phyloP scores from a whole-genome alignment of 108 stramenopile species.

The Cylindrotheca closterium region DNA sequence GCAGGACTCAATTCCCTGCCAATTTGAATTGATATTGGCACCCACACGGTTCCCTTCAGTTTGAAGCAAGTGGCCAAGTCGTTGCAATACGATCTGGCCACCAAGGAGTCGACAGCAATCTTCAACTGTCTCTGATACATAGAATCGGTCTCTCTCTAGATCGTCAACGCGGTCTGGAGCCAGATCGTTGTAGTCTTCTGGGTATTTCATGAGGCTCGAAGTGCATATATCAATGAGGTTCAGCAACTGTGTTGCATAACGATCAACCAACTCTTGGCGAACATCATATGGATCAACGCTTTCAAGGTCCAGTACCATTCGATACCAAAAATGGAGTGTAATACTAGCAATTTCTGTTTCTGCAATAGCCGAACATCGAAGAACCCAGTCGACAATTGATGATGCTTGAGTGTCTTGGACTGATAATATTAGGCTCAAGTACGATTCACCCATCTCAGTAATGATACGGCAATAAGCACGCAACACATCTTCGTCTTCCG shows the following conservation, averaged over 20 bases:
- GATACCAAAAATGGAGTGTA: slow-evolving; percentile 92
- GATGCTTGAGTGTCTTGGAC: slow-evolving; percentile 14
- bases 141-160: slow-evolving; percentile 67
- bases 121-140: slow-evolving; percentile 82
- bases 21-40: slow-evolving; percentile 32
- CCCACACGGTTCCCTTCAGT: slow-evolving; percentile 43
- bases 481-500: slow-evolving; percentile 83
- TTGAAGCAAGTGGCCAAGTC: slow-evolving; percentile 48
- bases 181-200: slow-evolving; percentile 55
- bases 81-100: slow-evolving; percentile 61
- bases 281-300: slow-evolving; percentile 73
- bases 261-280: slow-evolving; percentile 76
- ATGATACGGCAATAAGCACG: slow-evolving; percentile 88
- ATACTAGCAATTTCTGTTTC: slow-evolving; percentile 84
- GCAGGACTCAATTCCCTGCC: slow-evolving; percentile 87
- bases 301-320: slow-evolving; percentile 81
- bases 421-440: slow-evolving; percentile 79
- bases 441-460: slow-evolving; percentile 95
- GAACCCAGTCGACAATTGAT: slow-evolving; percentile 70
- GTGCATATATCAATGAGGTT: slow-evolving; percentile 62
- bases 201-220: slow-evolving; percentile 59
- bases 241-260: slow-evolving; percentile 60
- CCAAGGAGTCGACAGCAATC: slow-evolving; percentile 88
- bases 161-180: slow-evolving; percentile 75
- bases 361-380: slow-evolving; percentile 66